phyloP scores from a whole-genome alignment of 441 rosid genomes.

The Mallotus repandus region DNA sequence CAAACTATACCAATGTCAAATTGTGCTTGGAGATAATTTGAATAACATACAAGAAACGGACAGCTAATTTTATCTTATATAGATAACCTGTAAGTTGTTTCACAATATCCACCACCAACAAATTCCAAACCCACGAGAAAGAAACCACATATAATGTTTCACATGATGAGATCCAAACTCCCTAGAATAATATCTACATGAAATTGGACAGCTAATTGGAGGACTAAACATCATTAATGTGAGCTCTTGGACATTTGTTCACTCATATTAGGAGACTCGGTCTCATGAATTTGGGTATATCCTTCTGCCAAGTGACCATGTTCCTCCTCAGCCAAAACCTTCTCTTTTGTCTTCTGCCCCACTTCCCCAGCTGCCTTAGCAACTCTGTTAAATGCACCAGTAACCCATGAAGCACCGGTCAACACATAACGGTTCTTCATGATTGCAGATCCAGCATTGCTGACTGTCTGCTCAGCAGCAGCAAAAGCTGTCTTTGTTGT shows the following conservation, averaged over 20 bases:
- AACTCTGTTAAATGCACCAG: constrained; percentile 74
- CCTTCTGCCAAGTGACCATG: constrained; percentile 16
- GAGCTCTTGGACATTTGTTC: constrained; percentile 18
- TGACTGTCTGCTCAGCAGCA: constrained; percentile 67
- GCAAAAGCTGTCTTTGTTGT: constrained; percentile 70
- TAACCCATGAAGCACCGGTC: constrained; percentile 65
- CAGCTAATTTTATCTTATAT: background rate
- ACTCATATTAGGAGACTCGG: constrained; percentile 23
- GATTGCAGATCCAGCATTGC: constrained; percentile 68
- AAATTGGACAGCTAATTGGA: background rate
- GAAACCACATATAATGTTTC: constrained; percentile 1
- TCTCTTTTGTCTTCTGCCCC: constrained; percentile 78
- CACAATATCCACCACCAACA: background rate
- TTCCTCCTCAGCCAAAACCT: constrained; percentile 32
- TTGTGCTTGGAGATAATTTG: background rate
- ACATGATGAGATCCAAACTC: background rate
- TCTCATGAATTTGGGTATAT: constrained; percentile 19
- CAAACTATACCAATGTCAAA: background rate
- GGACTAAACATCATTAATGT: background rate
- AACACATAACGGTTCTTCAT: constrained; percentile 71
- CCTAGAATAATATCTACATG: constrained; percentile 3
- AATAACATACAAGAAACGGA: background rate
- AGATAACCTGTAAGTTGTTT: background rate
- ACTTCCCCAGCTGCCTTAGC: constrained; percentile 77
- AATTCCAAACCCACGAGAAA: background rate